Base-by-base conservation (phyloP, 305 asterid species). In the Fraxinus latifolia region DNA sequence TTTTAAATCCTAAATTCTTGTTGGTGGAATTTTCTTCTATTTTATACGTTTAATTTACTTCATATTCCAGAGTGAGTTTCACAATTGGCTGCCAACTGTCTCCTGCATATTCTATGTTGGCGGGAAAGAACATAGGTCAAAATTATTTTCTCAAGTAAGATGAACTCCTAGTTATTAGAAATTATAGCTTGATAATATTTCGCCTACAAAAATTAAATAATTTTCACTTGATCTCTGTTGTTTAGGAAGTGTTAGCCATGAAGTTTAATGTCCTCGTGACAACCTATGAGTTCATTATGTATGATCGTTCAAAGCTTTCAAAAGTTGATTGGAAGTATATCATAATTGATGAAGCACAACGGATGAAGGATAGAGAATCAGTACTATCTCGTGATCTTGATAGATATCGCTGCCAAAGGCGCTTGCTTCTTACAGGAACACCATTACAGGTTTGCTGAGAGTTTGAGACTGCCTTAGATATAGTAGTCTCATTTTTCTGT, bases 301-400 rank as follows among this genome's bases (percentile, higher is more conserved):
- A 85, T 86, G 98, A 94, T 87, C 98, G 98, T n/a, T 87, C 97
- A 29, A 94, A 94, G 84, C 97, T 94, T 85, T 94, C 98, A 55
- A 94, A 89, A 90, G 85, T 94, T 82, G 97, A 94, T 90, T 94
- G 99, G 99, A 96, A 91, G 90, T 96, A 96, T 87, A 96, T 96
- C 80, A 87, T 96, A 85, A 96, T 97, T 88, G 99, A 97, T 87
- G 99, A 97, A 90, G 99, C 99, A 70, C 99, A 97, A 88, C 86
- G 99, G 82, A 97, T 97, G 99, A 97, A 97, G 90, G 98, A 97
- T 82, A 91, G 99, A 83, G 98, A 97, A 78, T 97, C 99, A 1
- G 99, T 97, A 79, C 91, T 96, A 84, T 98, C 99, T 85, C 99
- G 98, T 83, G 99, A 96, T 91, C 97, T 96, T 85, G 99, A 96